Conservation (phyloP, 2,329 filamentous ascomycete species). For the Alternaria solani region DNA sequence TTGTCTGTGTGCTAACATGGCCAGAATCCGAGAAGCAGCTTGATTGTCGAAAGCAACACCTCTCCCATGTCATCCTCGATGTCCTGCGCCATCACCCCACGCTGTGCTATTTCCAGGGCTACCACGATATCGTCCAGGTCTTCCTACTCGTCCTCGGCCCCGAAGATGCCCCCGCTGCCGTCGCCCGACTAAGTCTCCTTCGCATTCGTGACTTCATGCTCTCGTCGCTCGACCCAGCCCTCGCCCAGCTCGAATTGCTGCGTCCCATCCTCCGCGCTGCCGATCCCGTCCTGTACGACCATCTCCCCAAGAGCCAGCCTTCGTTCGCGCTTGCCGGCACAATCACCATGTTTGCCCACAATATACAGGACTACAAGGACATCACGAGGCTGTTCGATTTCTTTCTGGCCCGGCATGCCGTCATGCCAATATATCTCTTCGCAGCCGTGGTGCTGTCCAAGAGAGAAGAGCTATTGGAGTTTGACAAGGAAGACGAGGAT, state of each 20-base stretch:
- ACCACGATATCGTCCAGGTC: conserved; percentile 98
- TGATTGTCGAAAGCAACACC: conserved; percentile 73
- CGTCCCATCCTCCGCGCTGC: conserved; percentile 78
- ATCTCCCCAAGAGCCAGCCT: conserved; percentile 80
- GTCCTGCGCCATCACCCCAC: conserved; percentile 82
- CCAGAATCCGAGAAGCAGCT: conserved; percentile 75
- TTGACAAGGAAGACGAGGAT: conserved; percentile 77
- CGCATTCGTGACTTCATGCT: conserved; percentile 98
- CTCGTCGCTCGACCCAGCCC: conserved; percentile 79
- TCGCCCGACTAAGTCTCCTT: conserved; percentile 84
- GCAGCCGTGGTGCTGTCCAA: conserved; percentile 77
- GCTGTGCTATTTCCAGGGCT: conserved; percentile 97
- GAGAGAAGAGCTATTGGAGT: conserved; percentile 83
- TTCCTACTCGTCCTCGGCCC: conserved; percentile 83
- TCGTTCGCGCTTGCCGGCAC: conserved; percentile 95
- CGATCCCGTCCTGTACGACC: conserved; percentile 74
- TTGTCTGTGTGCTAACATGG: conserved; percentile 46
- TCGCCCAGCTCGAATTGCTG: conserved; percentile 86
- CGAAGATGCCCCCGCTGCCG: conserved; percentile 65
- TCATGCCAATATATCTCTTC: conserved; percentile 90
- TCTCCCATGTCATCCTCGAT: conserved; percentile 81
- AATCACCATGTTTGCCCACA: conserved; percentile 94
- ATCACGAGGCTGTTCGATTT: conserved; percentile 94
- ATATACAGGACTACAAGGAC: conserved; percentile 87
- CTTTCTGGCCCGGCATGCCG: conserved; percentile 84